Evolutionary conservation across 116 monocot genomes (phyloP), one percentile per base, ranked within the genome.

Genomic region (Cymodocea nodosa): DNA sequence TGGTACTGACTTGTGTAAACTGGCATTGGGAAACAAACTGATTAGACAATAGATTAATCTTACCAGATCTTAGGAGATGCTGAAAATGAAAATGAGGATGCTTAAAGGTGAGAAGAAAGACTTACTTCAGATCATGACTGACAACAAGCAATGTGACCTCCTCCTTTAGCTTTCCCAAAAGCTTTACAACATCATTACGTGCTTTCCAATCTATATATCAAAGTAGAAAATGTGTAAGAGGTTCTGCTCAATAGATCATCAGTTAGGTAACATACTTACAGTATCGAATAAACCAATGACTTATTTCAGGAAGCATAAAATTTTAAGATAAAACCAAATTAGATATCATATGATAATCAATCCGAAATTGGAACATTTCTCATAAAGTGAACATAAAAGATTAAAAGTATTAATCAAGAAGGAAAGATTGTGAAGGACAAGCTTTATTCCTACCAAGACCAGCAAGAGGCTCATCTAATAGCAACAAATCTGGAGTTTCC

Each of bases 391-490:
- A 44, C 1, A 44, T 44, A 44, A 44, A 7, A 10, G 44, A 44
- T 44, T 12, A 44, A 44, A 44, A 10, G 44, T 10, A 44, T 44
- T 12, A 10, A 10, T 44, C 7, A 44, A 44, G 44, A 44, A 12
- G 12, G 44, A 10, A 44, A 44, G 44, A 12, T 1, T 44, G 9
- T 44, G 44, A 8, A 44, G 15, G 51, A 20, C 51, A 50, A 50
- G 17, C 8, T 65, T 55, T 25, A 30, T 2, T 52, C 82, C 67
- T 87, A 97, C 91, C 91, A 75, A 97, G 91, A 61, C 97, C 91
- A 50, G 97, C 97, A 79, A 97, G 88, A 63, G 91, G 97, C 60
- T 97, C 97, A 70, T 97, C 97, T 59, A 97, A 68, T 69, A 97
- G 63, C 60, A 97, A 59, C 16, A 91, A 64, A 71, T 80, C 83